phyloP scores from a whole-genome alignment of 306 rosid genomes.

The Vicia faba region DNA sequence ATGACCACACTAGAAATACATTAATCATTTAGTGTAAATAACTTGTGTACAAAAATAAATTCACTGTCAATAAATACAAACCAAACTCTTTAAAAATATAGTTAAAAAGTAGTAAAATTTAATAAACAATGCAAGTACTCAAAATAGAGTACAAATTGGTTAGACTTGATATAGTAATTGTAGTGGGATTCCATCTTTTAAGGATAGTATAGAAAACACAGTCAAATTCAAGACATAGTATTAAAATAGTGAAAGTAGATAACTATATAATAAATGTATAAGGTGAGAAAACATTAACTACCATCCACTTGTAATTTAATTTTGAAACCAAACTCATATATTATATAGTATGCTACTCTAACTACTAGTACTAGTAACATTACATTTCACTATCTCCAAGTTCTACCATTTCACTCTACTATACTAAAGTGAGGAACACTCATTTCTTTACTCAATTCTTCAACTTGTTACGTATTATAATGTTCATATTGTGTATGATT shows the following conservation, averaged over 20 bases:
- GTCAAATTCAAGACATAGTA: not conserved
- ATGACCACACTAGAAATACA: too few relatives aligned
- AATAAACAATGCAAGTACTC: not conserved
- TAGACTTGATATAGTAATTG: not conserved
- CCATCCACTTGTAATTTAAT: constrained; percentile 39
- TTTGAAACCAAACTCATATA: constrained; percentile 40
- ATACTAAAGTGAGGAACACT: not conserved
- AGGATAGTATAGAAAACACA: not conserved
- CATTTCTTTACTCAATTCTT: not conserved
- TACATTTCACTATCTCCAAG: constrained; percentile 6
- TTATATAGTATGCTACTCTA: not conserved
- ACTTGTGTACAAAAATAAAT: too few relatives aligned
- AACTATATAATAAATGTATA: constrained; percentile 34
- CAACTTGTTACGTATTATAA: not conserved
- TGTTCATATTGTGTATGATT: not conserved
- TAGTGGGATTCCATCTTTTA: not conserved
- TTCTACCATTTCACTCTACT: not conserved
- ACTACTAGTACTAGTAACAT: not conserved
- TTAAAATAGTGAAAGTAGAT: not conserved
- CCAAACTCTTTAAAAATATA: not conserved
- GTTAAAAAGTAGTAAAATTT: not conserved
- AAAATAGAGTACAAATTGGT: not conserved
- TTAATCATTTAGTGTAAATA: too few relatives aligned
- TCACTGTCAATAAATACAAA: too few relatives aligned
- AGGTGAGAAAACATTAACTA: constrained; percentile 36